Evolutionary conservation across 2,329 filamentous ascomycete species (phyloP).

Genomic region (Pyrenophora graminea): DNA sequence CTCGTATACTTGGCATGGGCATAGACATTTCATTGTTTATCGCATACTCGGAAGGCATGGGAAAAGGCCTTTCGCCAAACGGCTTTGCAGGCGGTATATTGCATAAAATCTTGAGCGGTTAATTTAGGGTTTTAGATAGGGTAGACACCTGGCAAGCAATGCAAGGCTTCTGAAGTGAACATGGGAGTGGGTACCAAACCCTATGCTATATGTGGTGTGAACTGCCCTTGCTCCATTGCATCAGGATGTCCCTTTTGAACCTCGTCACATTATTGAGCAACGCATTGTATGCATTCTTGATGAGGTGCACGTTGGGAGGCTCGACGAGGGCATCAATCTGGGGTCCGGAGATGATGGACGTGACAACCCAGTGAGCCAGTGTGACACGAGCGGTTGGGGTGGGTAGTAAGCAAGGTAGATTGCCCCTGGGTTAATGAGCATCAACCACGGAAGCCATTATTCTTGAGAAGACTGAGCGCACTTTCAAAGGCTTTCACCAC

Average conservation of each 20-base stretch:
- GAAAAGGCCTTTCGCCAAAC: not conserved
- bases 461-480: conserved; percentile 53
- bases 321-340: not conserved
- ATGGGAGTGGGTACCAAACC: not conserved
- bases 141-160: conserved; percentile 8
- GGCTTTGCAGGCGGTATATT: conserved; percentile 12
- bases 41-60: conserved; percentile 4
- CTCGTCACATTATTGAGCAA: conserved; percentile 23
- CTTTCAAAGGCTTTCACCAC: conserved; percentile 55
- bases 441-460: conserved; percentile 29
- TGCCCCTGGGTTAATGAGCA: conserved; percentile 30
- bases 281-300: conserved; percentile 18
- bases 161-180: conserved; percentile 3
- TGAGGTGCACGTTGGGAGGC: not conserved
- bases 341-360: not conserved
- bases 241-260: not conserved
- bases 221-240: not conserved
- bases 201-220: not conserved
- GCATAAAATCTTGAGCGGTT: conserved; percentile 27
- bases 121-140: conserved; percentile 17
- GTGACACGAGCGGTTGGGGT: conserved; percentile 3
- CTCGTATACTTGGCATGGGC: conserved; percentile 15
- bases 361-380: not conserved
- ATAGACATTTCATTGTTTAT: conserved; percentile 19
- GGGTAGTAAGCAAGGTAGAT: conserved; percentile 25